Percentiles rank a stretch among this genome's conserved stretches.
These are phyloP conservation scores for Lactifluus pinguis DNA, from an alignment of 768 basidiomycete species.

Conservation along the genomic window DNA sequence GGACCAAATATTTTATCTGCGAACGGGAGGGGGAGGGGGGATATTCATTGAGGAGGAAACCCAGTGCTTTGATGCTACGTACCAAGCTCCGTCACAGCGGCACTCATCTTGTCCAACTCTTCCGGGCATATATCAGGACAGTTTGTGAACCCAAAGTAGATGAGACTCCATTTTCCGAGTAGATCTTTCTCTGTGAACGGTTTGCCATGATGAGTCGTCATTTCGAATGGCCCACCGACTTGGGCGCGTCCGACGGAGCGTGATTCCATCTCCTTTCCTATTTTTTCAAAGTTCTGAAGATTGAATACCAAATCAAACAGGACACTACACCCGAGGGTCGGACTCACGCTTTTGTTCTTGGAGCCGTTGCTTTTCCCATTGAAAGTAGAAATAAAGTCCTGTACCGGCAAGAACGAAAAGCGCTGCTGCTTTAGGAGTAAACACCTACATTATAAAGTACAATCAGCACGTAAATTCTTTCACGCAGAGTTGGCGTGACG, in stretches of 20 bases:
- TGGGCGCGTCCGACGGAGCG: slow-evolving; percentile 76
- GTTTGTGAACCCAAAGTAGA: slow-evolving; percentile 99
- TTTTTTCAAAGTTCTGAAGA: not conserved
- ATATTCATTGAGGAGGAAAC: too few species aligned
- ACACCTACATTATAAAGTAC: slow-evolving; percentile 48
- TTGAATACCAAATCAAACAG: not conserved
- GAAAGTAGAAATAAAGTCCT: slow-evolving; percentile 83
- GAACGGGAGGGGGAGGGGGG: not conserved
- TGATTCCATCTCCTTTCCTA: slow-evolving; percentile 61
- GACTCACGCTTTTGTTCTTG: slow-evolving; percentile 64
- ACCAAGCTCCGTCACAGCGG: slow-evolving; percentile 67
- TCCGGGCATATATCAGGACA: slow-evolving; percentile 99
- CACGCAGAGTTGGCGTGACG: not conserved
- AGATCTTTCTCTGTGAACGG: slow-evolving; percentile 79
- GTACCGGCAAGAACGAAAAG: slow-evolving; percentile 78
- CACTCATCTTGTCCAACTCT: slow-evolving; percentile 91
- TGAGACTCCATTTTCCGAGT: slow-evolving; percentile 81
- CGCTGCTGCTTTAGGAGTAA: slow-evolving; percentile 77
- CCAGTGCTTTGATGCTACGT: too few species aligned
- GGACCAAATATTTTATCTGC: slow-evolving; percentile 61
- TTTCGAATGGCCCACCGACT: slow-evolving; percentile 84
- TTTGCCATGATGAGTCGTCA: slow-evolving; percentile 54
- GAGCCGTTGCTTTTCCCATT: slow-evolving; percentile 72
- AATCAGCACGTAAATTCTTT: not conserved
- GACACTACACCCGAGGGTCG: not conserved